Conservation (phyloP, 192 early-diverging fungal species). For the Phycomyces nitens region DNA sequence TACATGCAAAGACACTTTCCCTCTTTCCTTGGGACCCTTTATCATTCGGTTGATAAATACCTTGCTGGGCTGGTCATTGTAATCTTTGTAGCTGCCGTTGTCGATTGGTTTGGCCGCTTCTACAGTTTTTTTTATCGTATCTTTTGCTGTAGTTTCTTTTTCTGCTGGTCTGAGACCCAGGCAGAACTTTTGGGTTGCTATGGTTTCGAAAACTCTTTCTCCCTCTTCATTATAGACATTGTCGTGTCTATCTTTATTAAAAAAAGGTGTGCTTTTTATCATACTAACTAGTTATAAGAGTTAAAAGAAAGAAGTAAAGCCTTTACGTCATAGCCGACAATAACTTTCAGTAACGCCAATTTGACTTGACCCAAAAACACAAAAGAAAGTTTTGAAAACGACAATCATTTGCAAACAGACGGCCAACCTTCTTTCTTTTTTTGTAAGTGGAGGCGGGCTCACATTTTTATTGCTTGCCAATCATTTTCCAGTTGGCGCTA, state of each 20-base stretch:
- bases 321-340: slow-evolving; percentile 2
- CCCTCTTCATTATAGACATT: slow-evolving; percentile 14
- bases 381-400: not conserved
- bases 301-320: not conserved
- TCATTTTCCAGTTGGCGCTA: slow-evolving; percentile 6
- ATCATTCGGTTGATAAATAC: slow-evolving; percentile 3
- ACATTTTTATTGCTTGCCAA: no score
- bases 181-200: slow-evolving; percentile 5
- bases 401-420: not conserved
- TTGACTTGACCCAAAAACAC: not conserved
- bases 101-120: slow-evolving; percentile 3
- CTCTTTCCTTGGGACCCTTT: not conserved
- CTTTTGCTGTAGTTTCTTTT: slow-evolving; percentile 1
- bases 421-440: no score
- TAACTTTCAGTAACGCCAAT: slow-evolving; percentile 5
- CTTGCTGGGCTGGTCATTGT: slow-evolving; percentile 2
- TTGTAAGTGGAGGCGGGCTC: no score
- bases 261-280: slow-evolving; percentile 2
- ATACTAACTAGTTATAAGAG: slow-evolving; percentile 2
- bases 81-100: not conserved
- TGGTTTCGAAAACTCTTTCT: slow-evolving; percentile 15
- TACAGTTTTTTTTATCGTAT: not conserved
- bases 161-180: slow-evolving; percentile 7
- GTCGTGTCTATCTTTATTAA: slow-evolving; percentile 4
- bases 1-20: not conserved